A percentile compares a stretch with the other conserved stretches of the same genome.
These are phyloP conservation scores for Fusarium solani-melongenae DNA, from an alignment of 2,329 filamentous ascomycete species.

Conservation along the genomic window DNA sequence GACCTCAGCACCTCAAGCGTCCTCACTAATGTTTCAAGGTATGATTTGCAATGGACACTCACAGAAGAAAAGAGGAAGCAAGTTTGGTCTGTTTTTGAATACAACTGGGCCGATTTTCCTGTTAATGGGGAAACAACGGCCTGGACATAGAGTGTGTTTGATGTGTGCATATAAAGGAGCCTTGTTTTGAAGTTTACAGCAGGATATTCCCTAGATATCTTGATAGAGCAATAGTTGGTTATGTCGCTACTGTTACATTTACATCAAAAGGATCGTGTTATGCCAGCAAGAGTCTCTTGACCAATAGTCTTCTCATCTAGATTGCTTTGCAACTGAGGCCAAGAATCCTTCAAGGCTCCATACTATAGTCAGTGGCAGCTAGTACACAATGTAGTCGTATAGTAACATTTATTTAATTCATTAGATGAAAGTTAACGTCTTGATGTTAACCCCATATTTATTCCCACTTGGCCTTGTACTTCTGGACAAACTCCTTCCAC, in stretches of 20 bases:
- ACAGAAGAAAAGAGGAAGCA: not conserved
- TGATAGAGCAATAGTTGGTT: not conserved
- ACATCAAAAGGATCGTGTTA: not conserved
- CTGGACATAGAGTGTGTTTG: not conserved
- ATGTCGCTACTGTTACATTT: not conserved
- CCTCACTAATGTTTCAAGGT: not conserved
- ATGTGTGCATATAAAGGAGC: not conserved
- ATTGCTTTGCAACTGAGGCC: not conserved
- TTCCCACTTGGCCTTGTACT: conserved; percentile 46
- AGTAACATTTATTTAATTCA: not conserved
- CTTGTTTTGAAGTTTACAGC: not conserved
- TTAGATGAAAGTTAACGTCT: not conserved
- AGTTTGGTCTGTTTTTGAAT: not conserved
- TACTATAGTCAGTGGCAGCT: not conserved
- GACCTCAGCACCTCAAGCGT: too few relatives aligned
- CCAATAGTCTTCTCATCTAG: not conserved
- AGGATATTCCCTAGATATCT: not conserved
- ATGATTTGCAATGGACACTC: not conserved
- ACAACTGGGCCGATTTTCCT: not conserved
- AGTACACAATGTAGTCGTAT: not conserved
- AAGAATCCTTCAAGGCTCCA: too few relatives aligned
- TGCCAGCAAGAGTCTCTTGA: not conserved
- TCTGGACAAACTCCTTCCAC: conserved; percentile 52
- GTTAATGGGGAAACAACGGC: not conserved
- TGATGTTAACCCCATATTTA: not conserved